These are phyloP conservation scores for Russula brevipes DNA, from an alignment of 768 basidiomycete species.

Conservation along the genomic window DNA sequence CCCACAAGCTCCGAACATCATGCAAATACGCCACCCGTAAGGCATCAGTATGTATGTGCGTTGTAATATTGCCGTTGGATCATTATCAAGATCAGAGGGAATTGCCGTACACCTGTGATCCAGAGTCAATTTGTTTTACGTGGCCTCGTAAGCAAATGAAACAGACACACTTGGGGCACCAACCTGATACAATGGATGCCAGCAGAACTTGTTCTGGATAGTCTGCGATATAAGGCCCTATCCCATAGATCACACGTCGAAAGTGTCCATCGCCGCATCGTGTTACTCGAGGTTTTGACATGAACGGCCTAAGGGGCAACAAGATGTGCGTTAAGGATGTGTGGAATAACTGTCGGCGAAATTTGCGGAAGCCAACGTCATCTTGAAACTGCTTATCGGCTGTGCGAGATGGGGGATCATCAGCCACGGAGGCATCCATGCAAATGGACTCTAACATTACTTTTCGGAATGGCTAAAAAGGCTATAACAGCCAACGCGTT, in stretches of 20 bases:
- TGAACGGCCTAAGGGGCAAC: background rate
- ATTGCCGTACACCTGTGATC: background rate
- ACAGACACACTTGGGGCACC: slow-evolving; percentile 29
- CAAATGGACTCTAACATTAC: background rate
- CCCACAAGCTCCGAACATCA: too few relatives aligned
- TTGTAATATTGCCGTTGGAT: too few relatives aligned
- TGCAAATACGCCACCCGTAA: too few relatives aligned
- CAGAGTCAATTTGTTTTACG: too few relatives aligned
- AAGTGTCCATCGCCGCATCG: slow-evolving; percentile 32
- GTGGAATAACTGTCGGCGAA: too few relatives aligned
- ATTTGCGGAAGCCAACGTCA: too few relatives aligned
- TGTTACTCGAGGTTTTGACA: background rate
- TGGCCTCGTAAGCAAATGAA: background rate
- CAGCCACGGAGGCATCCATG: too few relatives aligned
- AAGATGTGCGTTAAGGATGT: background rate
- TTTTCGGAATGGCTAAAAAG: background rate
- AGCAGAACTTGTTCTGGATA: slow-evolving; percentile 38
- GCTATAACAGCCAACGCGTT: too few relatives aligned
- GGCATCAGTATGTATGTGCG: too few relatives aligned
- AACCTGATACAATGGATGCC: slow-evolving; percentile 1
- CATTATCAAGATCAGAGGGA: background rate
- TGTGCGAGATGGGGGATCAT: too few relatives aligned
- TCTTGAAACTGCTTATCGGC: background rate
- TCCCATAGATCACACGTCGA: slow-evolving; percentile 4
- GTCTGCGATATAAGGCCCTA: slow-evolving; percentile 37